Base-by-base conservation (phyloP, 768 basidiomycete species). In the Russula sp. region DNA sequence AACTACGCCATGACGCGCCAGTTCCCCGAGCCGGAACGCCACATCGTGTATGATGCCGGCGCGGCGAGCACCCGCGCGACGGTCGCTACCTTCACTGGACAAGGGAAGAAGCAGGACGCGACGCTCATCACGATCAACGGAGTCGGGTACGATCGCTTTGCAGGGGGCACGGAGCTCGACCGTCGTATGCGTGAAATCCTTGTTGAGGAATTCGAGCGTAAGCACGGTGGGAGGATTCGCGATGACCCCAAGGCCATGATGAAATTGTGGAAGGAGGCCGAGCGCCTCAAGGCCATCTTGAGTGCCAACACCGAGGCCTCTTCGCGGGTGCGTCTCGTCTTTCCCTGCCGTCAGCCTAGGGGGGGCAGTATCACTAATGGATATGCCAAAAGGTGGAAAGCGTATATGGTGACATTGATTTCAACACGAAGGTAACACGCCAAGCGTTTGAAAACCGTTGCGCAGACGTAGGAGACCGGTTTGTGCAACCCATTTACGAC, bases 1-100 rank as follows among this genome's bases (percentile, higher is more conserved):
- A 99, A 99, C 76, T 99, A 91, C 70, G 97, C 97, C 46, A 97
- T 98, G 93, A 93, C 94, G 2, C 84, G 96, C 51, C 79, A 84
- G 2, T 98, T 98, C 78, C 76, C 87, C 0, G 76, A 75, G 2
- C 84, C 85, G 0, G 88, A 95, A 69, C 83, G 87, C 72, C 95
- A 98, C 71, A 74, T 99, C 67, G 86, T 99, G 61, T 99, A 90
- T 74, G 97, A 98, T 68, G 91, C 93, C 0, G 97, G 97, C 46
- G 91, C 96, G 6, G 87, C 86, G 1, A 80, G 88, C 5, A 86
- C 87, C 45, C 79, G 84, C 34, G 90, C 92, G 1, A 93, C 91
- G 0, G 75, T 95, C 32, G 89, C 86, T 22, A 79, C 81, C 5
- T 89, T 95, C 73, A 73, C 78, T 20, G 65, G 77, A 5, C 71